Percentiles rank a stretch among this genome's conserved stretches.
Evolutionary conservation across 2,329 filamentous ascomycete genomes (phyloP).

Genomic region (Tolypocladium tropicale): DNA sequence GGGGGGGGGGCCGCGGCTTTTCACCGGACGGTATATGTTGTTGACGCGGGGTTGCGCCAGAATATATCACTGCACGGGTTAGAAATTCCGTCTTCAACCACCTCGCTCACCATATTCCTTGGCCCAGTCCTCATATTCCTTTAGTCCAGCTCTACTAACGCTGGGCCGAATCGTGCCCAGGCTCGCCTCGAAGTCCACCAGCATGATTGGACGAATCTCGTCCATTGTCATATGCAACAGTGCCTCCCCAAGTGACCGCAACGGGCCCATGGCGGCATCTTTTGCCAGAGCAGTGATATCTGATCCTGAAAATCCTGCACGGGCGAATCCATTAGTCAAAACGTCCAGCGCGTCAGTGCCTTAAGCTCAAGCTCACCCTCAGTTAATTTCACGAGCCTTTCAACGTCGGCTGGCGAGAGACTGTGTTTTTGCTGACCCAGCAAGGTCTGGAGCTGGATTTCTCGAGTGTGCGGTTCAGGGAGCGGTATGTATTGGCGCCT

Average conservation of each 20-base stretch:
- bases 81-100: constrained; percentile 36
- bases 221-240: constrained; percentile 89
- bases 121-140: constrained; percentile 91
- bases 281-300: constrained; percentile 96
- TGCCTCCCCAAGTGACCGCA: constrained; percentile 82
- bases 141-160: constrained; percentile 74
- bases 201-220: constrained; percentile 77
- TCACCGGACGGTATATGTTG: neutral
- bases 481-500: constrained; percentile 91
- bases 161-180: constrained; percentile 78
- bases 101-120: constrained; percentile 86
- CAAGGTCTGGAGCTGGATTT: constrained; percentile 67
- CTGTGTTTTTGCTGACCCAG: constrained; percentile 81
- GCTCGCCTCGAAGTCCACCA: constrained; percentile 77
- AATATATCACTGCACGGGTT: neutral
- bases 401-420: constrained; percentile 61
- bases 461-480: constrained; percentile 74
- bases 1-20: no score
- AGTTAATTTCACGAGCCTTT: constrained; percentile 65
- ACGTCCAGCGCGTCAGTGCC: neutral
- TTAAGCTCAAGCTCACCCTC: constrained; percentile 51
- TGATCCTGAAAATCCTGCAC: constrained; percentile 83
- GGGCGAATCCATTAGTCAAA: neutral
- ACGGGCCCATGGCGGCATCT: constrained; percentile 93
- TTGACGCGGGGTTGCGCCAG: neutral